Percentiles rank a stretch among this genome's conserved stretches.
These are phyloP conservation scores for Saturnispora serradocipensis DNA, from an alignment of 805 yeast genomes.

Conservation along the genomic window DNA sequence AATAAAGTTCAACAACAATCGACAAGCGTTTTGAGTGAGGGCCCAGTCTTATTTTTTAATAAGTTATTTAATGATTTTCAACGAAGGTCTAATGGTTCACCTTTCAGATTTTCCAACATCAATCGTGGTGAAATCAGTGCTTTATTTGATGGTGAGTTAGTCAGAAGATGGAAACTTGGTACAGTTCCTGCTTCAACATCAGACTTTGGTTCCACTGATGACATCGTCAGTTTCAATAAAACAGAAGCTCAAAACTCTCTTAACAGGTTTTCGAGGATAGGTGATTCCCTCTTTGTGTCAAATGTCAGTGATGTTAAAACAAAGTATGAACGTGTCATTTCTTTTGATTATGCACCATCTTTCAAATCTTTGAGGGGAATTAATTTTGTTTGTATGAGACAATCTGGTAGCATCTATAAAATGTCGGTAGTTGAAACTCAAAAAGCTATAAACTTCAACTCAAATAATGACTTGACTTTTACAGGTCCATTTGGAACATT, in stretches of 20 bases:
- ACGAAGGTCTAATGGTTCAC: slow-evolving; percentile 51
- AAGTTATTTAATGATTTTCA: slow-evolving; percentile 52
- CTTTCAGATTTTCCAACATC: slow-evolving; percentile 59
- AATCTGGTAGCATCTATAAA: slow-evolving; percentile 77
- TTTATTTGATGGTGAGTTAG: slow-evolving; percentile 64
- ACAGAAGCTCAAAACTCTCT: slow-evolving; percentile 14
- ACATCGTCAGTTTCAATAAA: slow-evolving; percentile 13
- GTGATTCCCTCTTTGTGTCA: slow-evolving; percentile 63
- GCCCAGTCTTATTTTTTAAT: slow-evolving; percentile 48
- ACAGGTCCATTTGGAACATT: slow-evolving; percentile 50
- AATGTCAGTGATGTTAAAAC: slow-evolving; percentile 67
- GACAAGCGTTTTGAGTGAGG: slow-evolving; percentile 30
- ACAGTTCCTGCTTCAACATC: slow-evolving; percentile 33
- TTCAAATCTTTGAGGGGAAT: slow-evolving; percentile 40
- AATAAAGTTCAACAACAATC: slow-evolving; percentile 9
- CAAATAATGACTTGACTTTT: slow-evolving; percentile 55
- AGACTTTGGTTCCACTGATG: slow-evolving; percentile 19
- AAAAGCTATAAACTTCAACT: slow-evolving; percentile 53
- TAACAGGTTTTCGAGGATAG: slow-evolving; percentile 16
- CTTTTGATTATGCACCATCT: slow-evolving; percentile 75
- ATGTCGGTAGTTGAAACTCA: slow-evolving; percentile 68
- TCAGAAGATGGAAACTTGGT: slow-evolving; percentile 76
- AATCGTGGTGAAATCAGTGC: slow-evolving; percentile 70
- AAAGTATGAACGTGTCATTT: slow-evolving; percentile 70
- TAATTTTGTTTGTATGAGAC: slow-evolving; percentile 78